These are phyloP conservation scores for Isabelozyma rhagii DNA, from an alignment of 805 yeast genomes.

Conservation along the genomic window DNA sequence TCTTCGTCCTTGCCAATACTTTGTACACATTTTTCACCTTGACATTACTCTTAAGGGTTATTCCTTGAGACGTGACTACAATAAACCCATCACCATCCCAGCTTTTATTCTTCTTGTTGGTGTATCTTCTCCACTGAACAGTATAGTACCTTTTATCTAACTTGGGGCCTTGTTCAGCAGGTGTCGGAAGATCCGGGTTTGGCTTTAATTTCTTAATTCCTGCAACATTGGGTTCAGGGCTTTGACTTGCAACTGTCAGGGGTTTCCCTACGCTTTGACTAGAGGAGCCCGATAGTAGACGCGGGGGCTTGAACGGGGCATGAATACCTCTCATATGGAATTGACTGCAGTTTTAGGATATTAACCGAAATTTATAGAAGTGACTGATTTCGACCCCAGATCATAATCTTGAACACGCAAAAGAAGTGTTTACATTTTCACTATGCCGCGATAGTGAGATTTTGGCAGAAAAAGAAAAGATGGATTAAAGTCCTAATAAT, in stretches of 20 bases:
- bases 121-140: constrained; percentile 67
- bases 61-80: constrained; percentile 20
- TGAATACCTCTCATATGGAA: constrained; percentile 12
- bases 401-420: neutral
- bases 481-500: too few species aligned
- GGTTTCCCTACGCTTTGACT: too few species aligned
- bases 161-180: neutral
- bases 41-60: constrained; percentile 29
- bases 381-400: neutral
- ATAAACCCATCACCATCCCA: constrained; percentile 93
- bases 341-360: too few species aligned
- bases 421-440: neutral
- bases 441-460: neutral
- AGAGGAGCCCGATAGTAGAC: constrained; percentile 12
- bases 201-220: too few species aligned
- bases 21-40: constrained; percentile 19
- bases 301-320: constrained; percentile 55
- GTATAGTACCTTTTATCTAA: constrained; percentile 8
- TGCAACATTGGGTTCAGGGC: too few species aligned
- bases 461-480: too few species aligned
- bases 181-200: neutral
- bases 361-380: too few species aligned
- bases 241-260: too few species aligned
- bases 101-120: constrained; percentile 77
- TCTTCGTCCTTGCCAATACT: constrained; percentile 17